Evolutionary conservation across 495 filamentous ascomycete genomes (phyloP), one percentile per base, ranked within the genome.

Genomic region (Aspergillus homomorphus): DNA sequence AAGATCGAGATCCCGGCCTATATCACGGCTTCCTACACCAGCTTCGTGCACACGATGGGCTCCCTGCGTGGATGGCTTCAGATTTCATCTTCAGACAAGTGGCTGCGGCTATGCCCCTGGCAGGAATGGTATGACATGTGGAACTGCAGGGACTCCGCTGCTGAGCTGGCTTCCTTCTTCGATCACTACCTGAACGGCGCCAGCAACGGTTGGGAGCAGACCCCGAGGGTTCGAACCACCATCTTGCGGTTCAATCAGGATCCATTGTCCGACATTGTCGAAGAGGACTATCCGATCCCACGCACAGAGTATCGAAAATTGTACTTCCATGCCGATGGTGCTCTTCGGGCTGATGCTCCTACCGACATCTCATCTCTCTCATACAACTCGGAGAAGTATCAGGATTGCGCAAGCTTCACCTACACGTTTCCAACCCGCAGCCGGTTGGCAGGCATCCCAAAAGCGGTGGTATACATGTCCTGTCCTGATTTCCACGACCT

Each of bases 91-190:
- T 23, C 58, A 2, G 56, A 71, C 4, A 72, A 72, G 49, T 72
- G 69, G 66, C 63, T 72, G 38, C 64, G 65, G 4, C 67, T 64
- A 60, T 57, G 64, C 23, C 55, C 62, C 16, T 63, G 66, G 22
- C 73, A 76, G 57, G 76, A 79, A 53, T 79, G 76, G 76, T 73
- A 63, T 45, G 75, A 77, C 54, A 59, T 76, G 0, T 79, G 69
- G 55, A 61, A 56, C 19, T 56, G 60, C 15, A 56, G 44, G 8
- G 57, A 73, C 18, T 62, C 64, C 0, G 58, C 50, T 2, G 46
- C 64, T 0, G 74, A 79, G 26, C 62, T 78, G 0, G 20, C 53
- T 0, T 42, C 48, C 1, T 79, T 76, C 63, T 78, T 77, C 52
- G 75, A 75, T 51, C 63, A 54, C 3, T 79, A 74, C 45, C 50